phyloP scores from a whole-genome alignment of 2,329 filamentous ascomycete genomes.

The Tolypocladium album region DNA sequence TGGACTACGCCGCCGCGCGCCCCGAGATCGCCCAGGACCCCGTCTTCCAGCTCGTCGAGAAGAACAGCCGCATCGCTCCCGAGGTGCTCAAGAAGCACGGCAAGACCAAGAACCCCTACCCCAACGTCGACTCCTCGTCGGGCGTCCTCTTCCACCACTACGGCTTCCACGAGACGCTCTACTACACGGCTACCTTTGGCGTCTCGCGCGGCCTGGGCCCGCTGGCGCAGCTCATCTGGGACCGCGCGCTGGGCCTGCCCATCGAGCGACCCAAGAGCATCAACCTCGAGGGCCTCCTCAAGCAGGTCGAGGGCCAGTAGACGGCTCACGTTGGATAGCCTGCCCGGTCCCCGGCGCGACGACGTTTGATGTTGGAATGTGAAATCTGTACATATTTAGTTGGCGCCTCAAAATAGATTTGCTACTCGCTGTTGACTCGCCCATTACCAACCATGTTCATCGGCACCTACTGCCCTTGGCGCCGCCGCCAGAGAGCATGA shows the following conservation, averaged over 20 bases:
- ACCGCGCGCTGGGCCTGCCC: conserved; percentile 81
- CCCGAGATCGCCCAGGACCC: conserved; percentile 80
- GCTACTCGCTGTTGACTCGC: neutral
- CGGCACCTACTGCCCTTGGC: too few relatives aligned
- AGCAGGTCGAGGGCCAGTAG: conserved; percentile 45
- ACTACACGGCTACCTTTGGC: conserved; percentile 72
- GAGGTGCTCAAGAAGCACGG: conserved; percentile 87
- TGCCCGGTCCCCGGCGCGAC: neutral
- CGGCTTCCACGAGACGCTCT: conserved; percentile 92
- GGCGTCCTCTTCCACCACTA: conserved; percentile 98
- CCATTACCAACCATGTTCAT: too few relatives aligned
- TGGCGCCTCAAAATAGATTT: neutral
- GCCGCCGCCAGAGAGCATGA: too few relatives aligned
- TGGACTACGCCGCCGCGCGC: conserved; percentile 83
- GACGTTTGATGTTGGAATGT: neutral
- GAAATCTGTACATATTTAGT: neutral
- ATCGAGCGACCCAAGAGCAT: conserved; percentile 99
- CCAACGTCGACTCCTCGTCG: conserved; percentile 89
- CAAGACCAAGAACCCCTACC: conserved; percentile 97
- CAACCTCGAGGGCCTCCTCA: conserved; percentile 76
- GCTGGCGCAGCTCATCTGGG: conserved; percentile 91
- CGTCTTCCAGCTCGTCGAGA: conserved; percentile 87
- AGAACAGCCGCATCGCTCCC: conserved; percentile 86
- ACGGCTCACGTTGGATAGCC: neutral
- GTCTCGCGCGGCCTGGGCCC: conserved; percentile 69